Evolutionary conservation across 805 yeast genomes (phyloP).

Genomic region (Torulaspora microellipsoides): DNA sequence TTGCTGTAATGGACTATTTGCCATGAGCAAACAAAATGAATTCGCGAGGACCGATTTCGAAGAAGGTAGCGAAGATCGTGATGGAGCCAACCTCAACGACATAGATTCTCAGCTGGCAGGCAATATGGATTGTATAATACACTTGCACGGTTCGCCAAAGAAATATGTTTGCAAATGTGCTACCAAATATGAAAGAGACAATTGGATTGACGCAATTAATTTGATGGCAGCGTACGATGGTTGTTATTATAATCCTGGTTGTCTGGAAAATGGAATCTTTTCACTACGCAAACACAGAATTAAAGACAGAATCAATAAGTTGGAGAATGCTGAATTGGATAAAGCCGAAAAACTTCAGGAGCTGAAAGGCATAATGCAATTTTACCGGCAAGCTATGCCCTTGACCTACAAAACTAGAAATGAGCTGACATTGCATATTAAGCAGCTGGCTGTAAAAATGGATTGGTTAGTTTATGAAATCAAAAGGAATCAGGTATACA

Average conservation of each 20-base stretch:
- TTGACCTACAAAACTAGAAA: slow-evolving; percentile 51
- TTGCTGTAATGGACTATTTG: slow-evolving; percentile 20
- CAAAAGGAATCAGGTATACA: slow-evolving; percentile 41
- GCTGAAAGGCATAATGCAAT: slow-evolving; percentile 35
- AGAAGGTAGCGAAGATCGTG: slow-evolving; percentile 10
- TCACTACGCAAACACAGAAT: slow-evolving; percentile 26
- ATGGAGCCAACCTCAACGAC: slow-evolving; percentile 14
- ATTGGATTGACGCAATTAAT: slow-evolving; percentile 51
- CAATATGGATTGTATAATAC: slow-evolving; percentile 32
- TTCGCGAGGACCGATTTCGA: slow-evolving; percentile 4
- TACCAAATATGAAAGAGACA: slow-evolving; percentile 43
- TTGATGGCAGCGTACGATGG: slow-evolving; percentile 25
- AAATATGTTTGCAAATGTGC: slow-evolving; percentile 41
- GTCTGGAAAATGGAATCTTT: slow-evolving; percentile 30
- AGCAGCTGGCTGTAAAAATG: slow-evolving; percentile 46
- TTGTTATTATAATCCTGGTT: slow-evolving; percentile 20
- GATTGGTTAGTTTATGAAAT: slow-evolving; percentile 57
- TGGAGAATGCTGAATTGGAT: slow-evolving; percentile 34
- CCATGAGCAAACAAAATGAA: slow-evolving; percentile 11
- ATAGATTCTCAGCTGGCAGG: slow-evolving; percentile 30
- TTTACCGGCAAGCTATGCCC: slow-evolving; percentile 50
- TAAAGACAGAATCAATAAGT: slow-evolving; percentile 35
- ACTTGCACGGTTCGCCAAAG: slow-evolving; percentile 40
- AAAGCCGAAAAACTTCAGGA: slow-evolving; percentile 38
- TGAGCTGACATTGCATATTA: slow-evolving; percentile 41